Evolutionary conservation across 805 yeast species (phyloP).

Genomic region (Clavispora asparagi): DNA sequence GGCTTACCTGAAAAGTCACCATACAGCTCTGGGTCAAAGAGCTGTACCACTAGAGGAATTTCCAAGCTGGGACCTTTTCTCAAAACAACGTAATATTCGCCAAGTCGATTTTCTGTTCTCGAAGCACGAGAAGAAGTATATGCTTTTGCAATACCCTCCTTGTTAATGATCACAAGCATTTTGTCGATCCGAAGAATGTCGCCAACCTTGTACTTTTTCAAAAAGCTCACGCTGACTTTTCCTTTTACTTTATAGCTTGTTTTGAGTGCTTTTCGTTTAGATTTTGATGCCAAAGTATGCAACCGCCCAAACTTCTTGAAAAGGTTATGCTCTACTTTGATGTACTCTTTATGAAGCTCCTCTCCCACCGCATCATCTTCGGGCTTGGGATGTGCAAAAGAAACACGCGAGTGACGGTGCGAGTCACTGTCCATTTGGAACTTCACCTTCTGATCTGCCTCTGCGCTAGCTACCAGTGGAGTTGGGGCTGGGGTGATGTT

Average conservation of each 20-base stretch:
- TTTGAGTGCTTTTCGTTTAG: slow-evolving; percentile 19
- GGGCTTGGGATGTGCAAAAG: slow-evolving; percentile 21
- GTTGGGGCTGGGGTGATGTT: background rate
- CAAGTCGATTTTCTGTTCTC: slow-evolving; percentile 51
- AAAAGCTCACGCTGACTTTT: slow-evolving; percentile 17
- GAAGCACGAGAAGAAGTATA: background rate
- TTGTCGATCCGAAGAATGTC: slow-evolving; percentile 62
- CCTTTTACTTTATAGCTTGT: slow-evolving; percentile 15
- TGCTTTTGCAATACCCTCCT: background rate
- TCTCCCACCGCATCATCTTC: slow-evolving; percentile 10
- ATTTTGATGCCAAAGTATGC: slow-evolving; percentile 18
- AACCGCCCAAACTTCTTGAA: slow-evolving; percentile 15
- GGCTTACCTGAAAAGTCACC: slow-evolving; percentile 18
- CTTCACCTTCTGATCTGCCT: background rate
- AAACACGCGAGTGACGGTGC: background rate
- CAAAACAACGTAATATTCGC: slow-evolving; percentile 69
- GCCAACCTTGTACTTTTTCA: slow-evolving; percentile 42
- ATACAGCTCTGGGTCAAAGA: slow-evolving; percentile 46
- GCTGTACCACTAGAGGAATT: slow-evolving; percentile 55
- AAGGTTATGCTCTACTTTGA: slow-evolving; percentile 14
- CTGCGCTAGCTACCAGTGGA: background rate
- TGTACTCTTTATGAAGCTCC: slow-evolving; percentile 6
- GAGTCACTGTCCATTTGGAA: background rate
- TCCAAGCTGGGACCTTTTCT: slow-evolving; percentile 29
- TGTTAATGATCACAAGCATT: slow-evolving; percentile 62